Evolutionary conservation across 1,139 yeast genomes (phyloP).

Genomic region (Blastobotrys illinoisensis): DNA sequence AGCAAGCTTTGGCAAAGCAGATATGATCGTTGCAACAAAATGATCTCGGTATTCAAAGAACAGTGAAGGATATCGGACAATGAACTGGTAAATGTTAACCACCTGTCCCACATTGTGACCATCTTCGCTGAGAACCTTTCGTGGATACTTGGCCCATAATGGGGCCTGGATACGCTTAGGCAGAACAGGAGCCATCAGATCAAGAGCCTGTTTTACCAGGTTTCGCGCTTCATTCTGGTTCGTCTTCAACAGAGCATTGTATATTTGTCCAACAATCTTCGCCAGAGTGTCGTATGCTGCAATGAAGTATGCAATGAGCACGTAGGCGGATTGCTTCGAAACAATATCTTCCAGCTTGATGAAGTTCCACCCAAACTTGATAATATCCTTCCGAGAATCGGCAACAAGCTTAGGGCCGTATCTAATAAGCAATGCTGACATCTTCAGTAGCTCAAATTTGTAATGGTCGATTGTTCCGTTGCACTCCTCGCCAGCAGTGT

Average conservation of each 20-base stretch:
- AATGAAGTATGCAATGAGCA: conserved; percentile 80
- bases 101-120: conserved; percentile 80
- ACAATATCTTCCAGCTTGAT: conserved; percentile 84
- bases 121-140: conserved; percentile 87
- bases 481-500: conserved; percentile 41
- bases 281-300: conserved; percentile 86
- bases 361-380: conserved; percentile 92
- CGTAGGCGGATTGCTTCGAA: conserved; percentile 90
- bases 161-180: conserved; percentile 62
- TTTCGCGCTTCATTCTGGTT: conserved; percentile 82
- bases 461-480: conserved; percentile 71
- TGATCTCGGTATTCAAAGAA: conserved; percentile 86
- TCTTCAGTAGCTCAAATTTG: conserved; percentile 71
- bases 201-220: conserved; percentile 82
- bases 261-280: conserved; percentile 84
- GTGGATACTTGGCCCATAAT: conserved; percentile 93
- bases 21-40: conserved; percentile 79
- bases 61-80: conserved; percentile 78
- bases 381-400: conserved; percentile 75
- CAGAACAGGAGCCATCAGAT: conserved; percentile 83
- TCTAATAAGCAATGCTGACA: conserved; percentile 72
- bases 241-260: conserved; percentile 80
- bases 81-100: conserved; percentile 81
- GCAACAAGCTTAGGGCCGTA: conserved; percentile 57
- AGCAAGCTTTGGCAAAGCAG: conserved; percentile 93